Evolutionary conservation across 2,329 filamentous ascomycete species (phyloP).

Genomic region (Aspergillus awamori): DNA sequence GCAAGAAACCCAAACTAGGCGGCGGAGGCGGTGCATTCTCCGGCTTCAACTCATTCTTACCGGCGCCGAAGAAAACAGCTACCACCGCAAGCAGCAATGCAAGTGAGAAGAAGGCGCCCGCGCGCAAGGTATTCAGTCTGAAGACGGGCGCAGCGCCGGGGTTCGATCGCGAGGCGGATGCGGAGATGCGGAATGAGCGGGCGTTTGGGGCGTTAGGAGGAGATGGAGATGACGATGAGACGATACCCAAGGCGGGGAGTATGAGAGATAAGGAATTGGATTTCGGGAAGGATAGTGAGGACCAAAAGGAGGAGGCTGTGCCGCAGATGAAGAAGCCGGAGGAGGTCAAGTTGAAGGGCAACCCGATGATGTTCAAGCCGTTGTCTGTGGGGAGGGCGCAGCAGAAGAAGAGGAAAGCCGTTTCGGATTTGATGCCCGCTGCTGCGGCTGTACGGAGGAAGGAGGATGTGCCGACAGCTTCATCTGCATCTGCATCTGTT

Average conservation of each 20-base stretch:
- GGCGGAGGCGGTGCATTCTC: constrained; percentile 70
- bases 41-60: constrained; percentile 84
- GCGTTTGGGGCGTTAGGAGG: constrained; percentile 26
- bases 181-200: constrained; percentile 37
- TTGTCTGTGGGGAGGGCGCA: constrained; percentile 78
- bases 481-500: constrained; percentile 17
- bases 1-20: constrained; percentile 69
- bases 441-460: too few relatives aligned
- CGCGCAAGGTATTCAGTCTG: constrained; percentile 66
- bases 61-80: constrained; percentile 69
- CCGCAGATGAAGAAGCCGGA: constrained; percentile 26
- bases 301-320: neutral
- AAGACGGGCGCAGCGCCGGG: constrained; percentile 83
- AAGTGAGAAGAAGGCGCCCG: constrained; percentile 39
- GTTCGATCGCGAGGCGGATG: constrained; percentile 67
- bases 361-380: constrained; percentile 85
- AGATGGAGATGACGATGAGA: constrained; percentile 34
- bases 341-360: constrained; percentile 64
- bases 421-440: constrained; percentile 8
- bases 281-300: constrained; percentile 4
- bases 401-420: constrained; percentile 63
- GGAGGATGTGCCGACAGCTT: constrained; percentile 1
- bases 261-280: constrained; percentile 16
- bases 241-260: constrained; percentile 32
- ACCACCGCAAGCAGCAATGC: constrained; percentile 11